Base-by-base conservation (phyloP, 1,139 yeast genomes). In the Suhomyces wounanorum region DNA sequence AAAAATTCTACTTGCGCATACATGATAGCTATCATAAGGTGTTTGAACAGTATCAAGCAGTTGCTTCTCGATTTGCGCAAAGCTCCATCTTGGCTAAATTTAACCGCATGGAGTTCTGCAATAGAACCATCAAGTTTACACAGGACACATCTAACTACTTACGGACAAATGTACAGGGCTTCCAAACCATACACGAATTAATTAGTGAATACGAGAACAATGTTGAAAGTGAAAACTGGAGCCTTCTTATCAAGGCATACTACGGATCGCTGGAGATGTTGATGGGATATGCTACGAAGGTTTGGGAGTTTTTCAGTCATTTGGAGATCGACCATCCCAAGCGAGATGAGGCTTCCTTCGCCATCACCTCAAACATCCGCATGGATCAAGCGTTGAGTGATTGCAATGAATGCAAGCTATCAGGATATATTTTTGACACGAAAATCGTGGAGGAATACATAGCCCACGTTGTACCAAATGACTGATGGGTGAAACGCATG, bases 231-330 rank as follows among this genome's bases (percentile, higher is more conserved):
- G 36, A 40, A 14, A n/a, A 31, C 30, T 60, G 64, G 60, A 57
- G 57, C n/a, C 44, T 60, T 21, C 55, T 68, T 31, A 49, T 64
- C 13, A 59, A 68, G 46, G 46, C 53, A 14, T 65, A 60, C 51
- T 71, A 69, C 56, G 77, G 77, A 1, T 67, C 72, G 35, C 55
- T 55, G 45, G 69, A 65, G n/a, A 65, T 66, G 41, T 59, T 70
- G 48, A 51, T 55, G 7, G 52, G 62, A 39, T 72, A 72, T 49
- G 52, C 63, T 11, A 66, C 60, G 35, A 66, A 63, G 48, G 50
- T 70, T 2, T 67, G 69, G 66, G 71, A 62, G 31, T 59, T 71
- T 14, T 63, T 72, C 47, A 57, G 55, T 26, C 66, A 60, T 52
- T 45, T 71, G 45, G 54, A 55, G 36, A 43, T 55, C 8, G 53